These are phyloP conservation scores for Petunia hybrid DNA, from an alignment of 305 asterid genomes.

Conservation along the genomic window DNA sequence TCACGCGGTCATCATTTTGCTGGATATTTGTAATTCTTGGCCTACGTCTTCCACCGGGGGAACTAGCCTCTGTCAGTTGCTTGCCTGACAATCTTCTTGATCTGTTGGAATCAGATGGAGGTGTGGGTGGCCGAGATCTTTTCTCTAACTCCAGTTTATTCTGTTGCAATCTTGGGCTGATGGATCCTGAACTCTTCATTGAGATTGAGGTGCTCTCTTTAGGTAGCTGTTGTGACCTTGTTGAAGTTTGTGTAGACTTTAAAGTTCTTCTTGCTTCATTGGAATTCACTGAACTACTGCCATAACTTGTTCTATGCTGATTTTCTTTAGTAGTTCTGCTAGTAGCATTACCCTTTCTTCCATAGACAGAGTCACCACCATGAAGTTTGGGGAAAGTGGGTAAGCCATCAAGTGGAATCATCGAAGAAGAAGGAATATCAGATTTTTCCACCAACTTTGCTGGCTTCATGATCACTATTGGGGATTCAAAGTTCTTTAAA, in stretches of 20 bases:
- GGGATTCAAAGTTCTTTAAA: slow-evolving; percentile 57
- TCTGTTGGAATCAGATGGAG: slow-evolving; percentile 66
- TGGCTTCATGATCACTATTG: slow-evolving; percentile 92
- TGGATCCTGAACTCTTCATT: slow-evolving; percentile 61
- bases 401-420: slow-evolving; percentile 55
- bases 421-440: slow-evolving; percentile 65
- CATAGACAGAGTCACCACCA: slow-evolving; percentile 43
- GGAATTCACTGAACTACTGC: slow-evolving; percentile 48
- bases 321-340: slow-evolving; percentile 47
- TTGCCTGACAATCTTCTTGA: slow-evolving; percentile 60
- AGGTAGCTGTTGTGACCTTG: slow-evolving; percentile 52
- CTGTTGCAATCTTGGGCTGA: slow-evolving; percentile 80
- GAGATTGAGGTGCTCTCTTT: slow-evolving; percentile 57
- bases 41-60: slow-evolving; percentile 68
- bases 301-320: slow-evolving; percentile 42
- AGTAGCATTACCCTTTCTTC: slow-evolving; percentile 45
- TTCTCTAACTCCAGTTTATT: slow-evolving; percentile 72
- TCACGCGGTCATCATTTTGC: slow-evolving; percentile 46
- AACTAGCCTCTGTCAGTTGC: slow-evolving; percentile 63
- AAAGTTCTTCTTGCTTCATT: slow-evolving; percentile 46
- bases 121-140: slow-evolving; percentile 72
- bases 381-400: slow-evolving; percentile 52
- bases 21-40: slow-evolving; percentile 50
- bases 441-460: slow-evolving; percentile 74
- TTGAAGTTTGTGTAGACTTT: slow-evolving; percentile 54